Percentiles rank a stretch among this genome's conserved stretches.
phyloP scores from a whole-genome alignment of 805 yeast genomes.

The Starmerella khaoyaiensis region DNA sequence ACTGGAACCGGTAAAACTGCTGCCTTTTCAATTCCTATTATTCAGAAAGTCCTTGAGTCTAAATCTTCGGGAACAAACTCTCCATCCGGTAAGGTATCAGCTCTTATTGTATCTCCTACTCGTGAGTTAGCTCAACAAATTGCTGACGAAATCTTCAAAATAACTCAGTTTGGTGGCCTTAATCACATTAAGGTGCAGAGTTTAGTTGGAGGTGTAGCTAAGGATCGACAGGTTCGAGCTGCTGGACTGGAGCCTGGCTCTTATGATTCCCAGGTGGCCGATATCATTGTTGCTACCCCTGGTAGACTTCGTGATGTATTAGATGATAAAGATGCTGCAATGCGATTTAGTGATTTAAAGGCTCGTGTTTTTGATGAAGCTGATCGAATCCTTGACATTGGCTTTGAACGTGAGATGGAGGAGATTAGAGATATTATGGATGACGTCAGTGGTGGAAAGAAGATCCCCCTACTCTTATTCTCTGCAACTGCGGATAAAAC shows the following conservation, averaged over 20 bases:
- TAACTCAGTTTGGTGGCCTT: slow-evolving; percentile 29
- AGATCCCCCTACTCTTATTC: slow-evolving; percentile 54
- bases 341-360: slow-evolving; percentile 40
- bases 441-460: slow-evolving; percentile 31
- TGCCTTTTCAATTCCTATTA: slow-evolving; percentile 72
- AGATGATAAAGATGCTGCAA: slow-evolving; percentile 33
- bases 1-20: slow-evolving; percentile 94
- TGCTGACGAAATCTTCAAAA: slow-evolving; percentile 46
- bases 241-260: slow-evolving; percentile 29
- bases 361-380: slow-evolving; percentile 82
- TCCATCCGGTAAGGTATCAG: slow-evolving; percentile 30
- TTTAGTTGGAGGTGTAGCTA: slow-evolving; percentile 56
- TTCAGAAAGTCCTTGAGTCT: slow-evolving; percentile 41
- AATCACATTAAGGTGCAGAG: slow-evolving; percentile 33
- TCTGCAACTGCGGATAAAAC: slow-evolving; percentile 75
- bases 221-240: slow-evolving; percentile 29
- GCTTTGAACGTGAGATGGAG: slow-evolving; percentile 53
- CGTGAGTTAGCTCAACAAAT: slow-evolving; percentile 84
- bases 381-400: slow-evolving; percentile 70
- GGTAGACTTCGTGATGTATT: slow-evolving; percentile 65
- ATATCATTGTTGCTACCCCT: slow-evolving; percentile 76
- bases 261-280: slow-evolving; percentile 20
- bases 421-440: slow-evolving; percentile 37
- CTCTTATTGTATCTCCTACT: slow-evolving; percentile 75
- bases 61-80: slow-evolving; percentile 20